phyloP scores from a whole-genome alignment of 2,329 filamentous ascomycete genomes.

The Incumbomyces delicatus region DNA sequence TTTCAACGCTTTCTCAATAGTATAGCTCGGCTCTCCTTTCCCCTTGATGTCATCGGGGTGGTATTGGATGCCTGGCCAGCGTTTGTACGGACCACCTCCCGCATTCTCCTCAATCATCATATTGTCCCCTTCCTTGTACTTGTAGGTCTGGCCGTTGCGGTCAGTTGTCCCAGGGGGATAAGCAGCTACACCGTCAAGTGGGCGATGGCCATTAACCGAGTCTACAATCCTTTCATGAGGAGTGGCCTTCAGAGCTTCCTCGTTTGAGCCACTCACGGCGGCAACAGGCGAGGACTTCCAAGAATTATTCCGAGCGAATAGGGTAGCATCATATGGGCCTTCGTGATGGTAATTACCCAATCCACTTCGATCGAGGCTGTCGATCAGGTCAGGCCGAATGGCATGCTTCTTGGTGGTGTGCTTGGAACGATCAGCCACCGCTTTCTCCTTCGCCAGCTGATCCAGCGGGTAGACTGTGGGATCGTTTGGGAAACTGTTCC shows the following conservation, averaged over 20 bases:
- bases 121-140: slow-evolving; percentile 79
- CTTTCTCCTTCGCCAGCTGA: slow-evolving; percentile 16
- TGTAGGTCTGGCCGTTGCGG: slow-evolving; percentile 57
- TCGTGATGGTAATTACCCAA: slow-evolving; percentile 64
- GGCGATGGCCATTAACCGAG: slow-evolving; percentile 61
- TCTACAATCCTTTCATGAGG: slow-evolving; percentile 69
- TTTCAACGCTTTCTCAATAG: slow-evolving; percentile 58
- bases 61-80: slow-evolving; percentile 59
- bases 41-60: slow-evolving; percentile 69
- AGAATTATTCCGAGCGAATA: slow-evolving; percentile 61
- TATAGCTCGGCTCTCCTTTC: slow-evolving; percentile 68
- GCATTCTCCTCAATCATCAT: slow-evolving; percentile 66
- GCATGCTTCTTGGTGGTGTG: slow-evolving; percentile 58
- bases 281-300: slow-evolving; percentile 59
- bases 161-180: slow-evolving; percentile 67
- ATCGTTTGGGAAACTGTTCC: slow-evolving; percentile 18
- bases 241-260: slow-evolving; percentile 69
- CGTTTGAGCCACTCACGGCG: slow-evolving; percentile 63
- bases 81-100: slow-evolving; percentile 64
- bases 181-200: slow-evolving; percentile 67
- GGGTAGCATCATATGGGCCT: slow-evolving; percentile 78
- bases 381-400: slow-evolving; percentile 66
- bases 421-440: slow-evolving; percentile 44
- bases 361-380: slow-evolving; percentile 53
- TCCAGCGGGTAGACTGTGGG: slow-evolving; percentile 19